These are phyloP conservation scores for Nelumbo lutea DNA, from an alignment of 164 flowering plant species.

Conservation along the genomic window DNA sequence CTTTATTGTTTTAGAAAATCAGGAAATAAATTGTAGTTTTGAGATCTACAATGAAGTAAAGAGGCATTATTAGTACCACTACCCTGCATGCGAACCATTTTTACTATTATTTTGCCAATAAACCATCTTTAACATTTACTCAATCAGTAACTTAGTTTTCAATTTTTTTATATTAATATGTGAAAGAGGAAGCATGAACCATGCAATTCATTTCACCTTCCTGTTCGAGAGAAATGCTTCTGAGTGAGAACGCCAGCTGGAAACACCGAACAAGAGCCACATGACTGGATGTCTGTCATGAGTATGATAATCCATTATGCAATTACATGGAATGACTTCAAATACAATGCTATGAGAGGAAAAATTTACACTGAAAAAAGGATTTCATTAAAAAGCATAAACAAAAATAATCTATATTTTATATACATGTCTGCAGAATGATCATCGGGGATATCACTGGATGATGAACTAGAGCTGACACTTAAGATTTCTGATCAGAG, in stretches of 20 bases:
- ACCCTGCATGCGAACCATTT: neutral
- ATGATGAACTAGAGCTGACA: neutral
- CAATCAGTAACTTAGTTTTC: neutral
- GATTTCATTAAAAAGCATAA: too few species aligned
- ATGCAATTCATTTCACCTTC: slow-evolving; percentile 39
- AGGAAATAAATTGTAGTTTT: too few species aligned
- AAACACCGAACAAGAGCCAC: slow-evolving; percentile 62
- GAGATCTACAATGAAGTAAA: too few species aligned
- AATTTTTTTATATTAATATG: neutral
- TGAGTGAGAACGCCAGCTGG: slow-evolving; percentile 82
- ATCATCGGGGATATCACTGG: neutral
- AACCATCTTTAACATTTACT: neutral
- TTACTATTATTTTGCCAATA: neutral
- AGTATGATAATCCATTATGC: slow-evolving; percentile 9
- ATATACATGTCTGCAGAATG: too few species aligned
- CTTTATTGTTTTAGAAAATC: neutral
- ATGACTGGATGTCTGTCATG: slow-evolving; percentile 59
- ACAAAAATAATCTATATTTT: too few species aligned
- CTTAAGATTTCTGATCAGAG: neutral
- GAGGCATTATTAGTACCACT: neutral
- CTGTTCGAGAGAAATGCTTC: slow-evolving; percentile 58
- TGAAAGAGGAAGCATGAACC: neutral
- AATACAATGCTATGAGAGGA: neutral
- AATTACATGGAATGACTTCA: neutral
- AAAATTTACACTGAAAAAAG: too few species aligned